These are phyloP conservation scores for Knufia fluminis DNA, from an alignment of 2,329 filamentous ascomycete genomes.

Conservation along the genomic window DNA sequence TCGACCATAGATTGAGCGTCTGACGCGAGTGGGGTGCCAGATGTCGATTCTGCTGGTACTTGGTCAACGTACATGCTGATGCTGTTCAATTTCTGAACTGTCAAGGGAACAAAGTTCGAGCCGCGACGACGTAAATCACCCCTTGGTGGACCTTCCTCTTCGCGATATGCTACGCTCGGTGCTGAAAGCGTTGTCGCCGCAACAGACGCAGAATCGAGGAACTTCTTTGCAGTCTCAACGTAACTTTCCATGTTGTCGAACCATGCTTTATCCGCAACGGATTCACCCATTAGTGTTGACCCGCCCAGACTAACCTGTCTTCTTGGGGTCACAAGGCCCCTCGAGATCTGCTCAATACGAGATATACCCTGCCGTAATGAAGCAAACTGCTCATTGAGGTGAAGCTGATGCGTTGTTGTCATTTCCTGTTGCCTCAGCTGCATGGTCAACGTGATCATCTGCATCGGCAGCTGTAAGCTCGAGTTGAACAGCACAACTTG, in stretches of 20 bases:
- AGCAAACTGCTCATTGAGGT: conserved; percentile 5
- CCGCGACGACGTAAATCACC: conserved; percentile 2
- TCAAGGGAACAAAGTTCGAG: conserved; percentile 3
- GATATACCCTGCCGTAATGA: conserved; percentile 1
- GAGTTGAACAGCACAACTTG: conserved; percentile 20
- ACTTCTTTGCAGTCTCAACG: conserved; percentile 19
- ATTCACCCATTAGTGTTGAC: conserved; percentile 2
- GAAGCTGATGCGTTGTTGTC: conserved; percentile 13
- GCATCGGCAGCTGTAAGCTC: conserved; percentile 18
- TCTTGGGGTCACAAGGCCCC: background rate
- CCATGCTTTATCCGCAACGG: background rate
- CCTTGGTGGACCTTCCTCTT: background rate
- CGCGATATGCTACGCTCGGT: background rate
- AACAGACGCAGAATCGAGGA: conserved; percentile 18
- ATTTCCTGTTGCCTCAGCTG: conserved; percentile 20
- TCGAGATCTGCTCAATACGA: conserved; percentile 1
- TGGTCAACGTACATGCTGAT: conserved; percentile 5
- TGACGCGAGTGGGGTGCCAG: conserved; percentile 4
- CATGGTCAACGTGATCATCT: conserved; percentile 21
- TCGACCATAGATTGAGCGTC: conserved; percentile 3
- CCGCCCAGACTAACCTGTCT: background rate
- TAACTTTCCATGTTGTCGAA: conserved; percentile 16
- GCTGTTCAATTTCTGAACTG: background rate
- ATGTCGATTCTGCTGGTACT: background rate
- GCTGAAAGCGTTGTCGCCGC: conserved; percentile 19